A percentile compares a stretch with the other conserved stretches of the same genome.
These are phyloP conservation scores for Holtermannia corniformis DNA, from an alignment of 768 basidiomycete species.

Conservation along the genomic window DNA sequence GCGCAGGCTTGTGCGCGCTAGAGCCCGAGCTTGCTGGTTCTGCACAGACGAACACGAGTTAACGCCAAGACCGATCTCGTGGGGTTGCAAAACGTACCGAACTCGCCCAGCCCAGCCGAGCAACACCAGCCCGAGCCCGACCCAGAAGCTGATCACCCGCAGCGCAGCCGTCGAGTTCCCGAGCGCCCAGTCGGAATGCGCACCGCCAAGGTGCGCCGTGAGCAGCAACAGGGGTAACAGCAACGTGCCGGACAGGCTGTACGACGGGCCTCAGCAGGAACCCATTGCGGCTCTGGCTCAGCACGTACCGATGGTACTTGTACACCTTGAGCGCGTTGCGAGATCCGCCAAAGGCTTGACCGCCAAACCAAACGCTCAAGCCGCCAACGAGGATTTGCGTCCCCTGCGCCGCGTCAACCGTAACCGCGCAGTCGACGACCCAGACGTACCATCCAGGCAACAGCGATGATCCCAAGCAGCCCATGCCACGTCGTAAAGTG, in stretches of 20 bases:
- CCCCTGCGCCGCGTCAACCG: background rate
- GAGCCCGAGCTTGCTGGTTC: too few species aligned
- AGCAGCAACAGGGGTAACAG: constrained; percentile 55
- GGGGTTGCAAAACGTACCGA: constrained; percentile 27
- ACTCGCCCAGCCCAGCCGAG: constrained; percentile 20
- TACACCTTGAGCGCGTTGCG: constrained; percentile 62
- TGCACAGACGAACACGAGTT: too few species aligned
- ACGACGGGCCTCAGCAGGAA: constrained; percentile 1
- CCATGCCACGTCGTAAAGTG: constrained; percentile 73
- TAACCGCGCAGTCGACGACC: background rate
- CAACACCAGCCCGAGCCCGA: constrained; percentile 28
- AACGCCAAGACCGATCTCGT: too few species aligned
- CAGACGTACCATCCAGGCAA: constrained; percentile 50
- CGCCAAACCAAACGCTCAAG: constrained; percentile 67
- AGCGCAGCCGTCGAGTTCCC: constrained; percentile 15
- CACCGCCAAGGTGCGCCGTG: constrained; percentile 62
- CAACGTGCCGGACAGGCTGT: constrained; percentile 63
- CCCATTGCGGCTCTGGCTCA: background rate
- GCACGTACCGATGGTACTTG: constrained; percentile 62
- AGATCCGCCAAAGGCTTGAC: constrained; percentile 61
- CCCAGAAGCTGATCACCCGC: constrained; percentile 28
- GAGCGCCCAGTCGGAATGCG: constrained; percentile 54
- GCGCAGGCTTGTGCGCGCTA: too few species aligned
- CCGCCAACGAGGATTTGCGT: constrained; percentile 56
- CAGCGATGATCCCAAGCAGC: constrained; percentile 59